Evolutionary conservation across 2,329 filamentous ascomycete species (phyloP).

Genomic region (Beauveria varroae): DNA sequence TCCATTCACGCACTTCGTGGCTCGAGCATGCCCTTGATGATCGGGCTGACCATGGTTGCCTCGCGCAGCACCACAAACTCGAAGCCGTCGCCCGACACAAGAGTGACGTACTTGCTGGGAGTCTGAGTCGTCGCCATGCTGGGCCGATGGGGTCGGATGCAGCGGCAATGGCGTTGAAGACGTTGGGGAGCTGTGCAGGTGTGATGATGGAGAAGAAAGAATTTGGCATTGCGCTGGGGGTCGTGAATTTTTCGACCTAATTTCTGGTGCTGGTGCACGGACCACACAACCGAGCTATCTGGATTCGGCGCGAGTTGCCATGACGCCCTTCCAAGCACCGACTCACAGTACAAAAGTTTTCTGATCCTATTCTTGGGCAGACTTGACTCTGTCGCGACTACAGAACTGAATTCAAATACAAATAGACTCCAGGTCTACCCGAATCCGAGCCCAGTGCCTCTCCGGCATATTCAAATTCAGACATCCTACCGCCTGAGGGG

Average conservation of each 20-base stretch:
- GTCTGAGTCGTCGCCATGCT: slow-evolving; percentile 13
- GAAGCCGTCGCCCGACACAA: slow-evolving; percentile 67
- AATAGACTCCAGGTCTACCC: no score
- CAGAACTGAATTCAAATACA: no score
- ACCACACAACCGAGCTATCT: background rate
- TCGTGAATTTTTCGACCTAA: slow-evolving; percentile 1
- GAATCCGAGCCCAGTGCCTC: background rate
- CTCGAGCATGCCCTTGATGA: slow-evolving; percentile 69
- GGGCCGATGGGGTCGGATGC: slow-evolving; percentile 1
- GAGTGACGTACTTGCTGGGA: slow-evolving; percentile 63
- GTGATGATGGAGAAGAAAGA: background rate
- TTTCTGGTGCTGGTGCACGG: slow-evolving; percentile 1
- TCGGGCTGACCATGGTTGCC: slow-evolving; percentile 60
- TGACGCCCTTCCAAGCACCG: no score
- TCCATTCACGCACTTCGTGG: slow-evolving; percentile 45
- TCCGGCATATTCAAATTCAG: background rate
- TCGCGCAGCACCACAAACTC: slow-evolving; percentile 70
- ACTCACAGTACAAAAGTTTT: background rate
- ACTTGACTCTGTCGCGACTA: no score
- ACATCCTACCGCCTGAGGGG: background rate
- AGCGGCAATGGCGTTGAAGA: slow-evolving; percentile 10
- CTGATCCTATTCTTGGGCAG: no score
- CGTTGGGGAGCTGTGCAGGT: slow-evolving; percentile 3
- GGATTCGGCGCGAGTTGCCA: background rate
- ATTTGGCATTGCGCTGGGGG: background rate